Percentiles rank a stretch among this genome's conserved stretches.
Conservation (phyloP, 345 rosid genomes). For the Nephelium lappaceum region DNA sequence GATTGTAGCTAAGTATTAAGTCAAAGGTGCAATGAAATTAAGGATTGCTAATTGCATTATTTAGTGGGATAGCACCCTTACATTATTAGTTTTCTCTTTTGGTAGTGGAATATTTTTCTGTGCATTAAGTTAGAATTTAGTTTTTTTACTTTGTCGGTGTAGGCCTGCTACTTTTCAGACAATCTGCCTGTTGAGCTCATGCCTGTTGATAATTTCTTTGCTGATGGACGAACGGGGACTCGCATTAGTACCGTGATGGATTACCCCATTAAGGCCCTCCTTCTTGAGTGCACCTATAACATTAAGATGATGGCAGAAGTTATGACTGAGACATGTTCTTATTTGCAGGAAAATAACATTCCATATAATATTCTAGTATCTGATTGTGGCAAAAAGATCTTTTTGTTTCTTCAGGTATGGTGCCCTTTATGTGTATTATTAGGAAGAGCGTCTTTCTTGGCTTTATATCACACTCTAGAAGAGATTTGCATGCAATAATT, state of each 20-base stretch:
- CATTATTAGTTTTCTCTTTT: not conserved
- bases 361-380: conserved; percentile 37
- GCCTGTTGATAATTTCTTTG: conserved; percentile 32
- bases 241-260: conserved; percentile 25
- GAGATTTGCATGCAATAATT: not conserved
- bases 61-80: not conserved
- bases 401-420: conserved; percentile 45
- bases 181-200: conserved; percentile 36
- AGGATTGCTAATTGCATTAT: not conserved
- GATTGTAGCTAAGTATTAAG: not conserved
- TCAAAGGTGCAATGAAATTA: not conserved
- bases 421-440: not conserved
- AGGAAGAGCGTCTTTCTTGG: not conserved
- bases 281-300: conserved; percentile 26
- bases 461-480: not conserved
- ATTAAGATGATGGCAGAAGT: conserved; percentile 29
- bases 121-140: not conserved
- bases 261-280: conserved; percentile 41
- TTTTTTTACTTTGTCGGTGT: conserved; percentile 19
- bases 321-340: conserved; percentile 31
- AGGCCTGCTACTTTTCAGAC: conserved; percentile 43
- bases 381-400: conserved; percentile 32
- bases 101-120: not conserved
- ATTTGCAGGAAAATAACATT: conserved; percentile 28
- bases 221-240: conserved; percentile 22